Conservation (phyloP, 2,329 filamentous ascomycete species). For the Pestalotiopsis sp. region DNA sequence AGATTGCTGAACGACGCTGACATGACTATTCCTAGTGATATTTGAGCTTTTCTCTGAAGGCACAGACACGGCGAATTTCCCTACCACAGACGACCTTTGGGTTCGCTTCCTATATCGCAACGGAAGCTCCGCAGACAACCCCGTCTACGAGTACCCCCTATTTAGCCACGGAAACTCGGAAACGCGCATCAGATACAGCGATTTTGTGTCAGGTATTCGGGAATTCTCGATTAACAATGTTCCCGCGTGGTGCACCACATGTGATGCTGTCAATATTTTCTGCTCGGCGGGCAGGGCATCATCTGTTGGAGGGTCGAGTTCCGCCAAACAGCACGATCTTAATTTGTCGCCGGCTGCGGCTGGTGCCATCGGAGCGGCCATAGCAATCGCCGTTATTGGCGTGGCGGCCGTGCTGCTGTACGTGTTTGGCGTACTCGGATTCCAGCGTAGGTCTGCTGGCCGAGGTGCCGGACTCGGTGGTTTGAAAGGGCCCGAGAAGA, state of each 20-base stretch:
- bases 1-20: neutral
- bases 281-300: conserved; percentile 29
- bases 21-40: conserved; percentile 45
- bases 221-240: conserved; percentile 35
- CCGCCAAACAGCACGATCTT: neutral
- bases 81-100: conserved; percentile 41
- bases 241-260: conserved; percentile 47
- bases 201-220: conserved; percentile 41
- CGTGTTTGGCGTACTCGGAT: conserved; percentile 33
- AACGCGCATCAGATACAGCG: conserved; percentile 37
- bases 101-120: conserved; percentile 62
- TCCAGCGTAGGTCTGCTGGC: conserved; percentile 28
- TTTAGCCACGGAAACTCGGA: conserved; percentile 40
- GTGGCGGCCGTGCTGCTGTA: conserved; percentile 23
- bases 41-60: conserved; percentile 63
- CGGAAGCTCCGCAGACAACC: conserved; percentile 39
- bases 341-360: conserved; percentile 40
- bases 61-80: conserved; percentile 26
- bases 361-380: conserved; percentile 48
- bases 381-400: conserved; percentile 37
- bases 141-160: conserved; percentile 40
- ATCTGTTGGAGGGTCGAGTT: neutral
- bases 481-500: conserved; percentile 49
- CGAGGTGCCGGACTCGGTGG: conserved; percentile 32
- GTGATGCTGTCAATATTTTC: conserved; percentile 39